Evolutionary conservation across 208 protist species (phyloP), one percentile per base, ranked within the genome.

Genomic region (Acanthamoeba triangularis): DNA sequence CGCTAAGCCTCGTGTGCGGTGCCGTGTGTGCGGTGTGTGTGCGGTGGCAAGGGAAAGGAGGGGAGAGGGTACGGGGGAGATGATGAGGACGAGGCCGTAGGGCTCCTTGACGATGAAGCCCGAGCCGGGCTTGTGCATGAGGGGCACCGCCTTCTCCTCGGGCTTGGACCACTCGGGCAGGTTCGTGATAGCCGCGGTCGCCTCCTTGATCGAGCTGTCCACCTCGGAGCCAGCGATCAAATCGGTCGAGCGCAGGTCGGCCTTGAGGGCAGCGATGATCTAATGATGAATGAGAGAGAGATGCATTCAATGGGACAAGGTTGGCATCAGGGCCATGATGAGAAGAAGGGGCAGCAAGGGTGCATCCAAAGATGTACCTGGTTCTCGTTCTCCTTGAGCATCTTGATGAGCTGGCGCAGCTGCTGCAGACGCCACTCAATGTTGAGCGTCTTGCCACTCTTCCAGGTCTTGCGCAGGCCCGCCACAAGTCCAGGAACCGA

Each of bases 1-100:
- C 98, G 98, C 1, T 30, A 41, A n/a, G n/a, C n/a, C n/a, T n/a
- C n/a, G 28, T 14, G 69, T 30, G 28, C 11, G 35, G 13, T 30
- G 35, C 25, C 20, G 23, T 18, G 23, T 47, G 72, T 33, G 72
- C 20, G 72, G 72, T 33, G n/a, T 2, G 33, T 33, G 20, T 23
- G 18, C 72, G n/a, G 72, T 33, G 18, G 44, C 33, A 47, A 25
- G 23, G 7, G 41, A 85, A 54, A 85, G 35, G 25, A 85, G 44
- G 13, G 54, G 16, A 30, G 11, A 54, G 25, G 16, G 28, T 20
- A 98, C 98, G 30, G 99, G 91, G 35, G 96, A 95, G 56, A 99
- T 97, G 35, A 99, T 97, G 30, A 99, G 96, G n/a, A 99, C 98
- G 35, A 98, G 97, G 54, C 98, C 98, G 1, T 98, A 96, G 54